Evolutionary conservation across 306 rosid genomes (phyloP), one percentile per base, ranked within the genome.

Genomic region (Gillenia trifoliata): DNA sequence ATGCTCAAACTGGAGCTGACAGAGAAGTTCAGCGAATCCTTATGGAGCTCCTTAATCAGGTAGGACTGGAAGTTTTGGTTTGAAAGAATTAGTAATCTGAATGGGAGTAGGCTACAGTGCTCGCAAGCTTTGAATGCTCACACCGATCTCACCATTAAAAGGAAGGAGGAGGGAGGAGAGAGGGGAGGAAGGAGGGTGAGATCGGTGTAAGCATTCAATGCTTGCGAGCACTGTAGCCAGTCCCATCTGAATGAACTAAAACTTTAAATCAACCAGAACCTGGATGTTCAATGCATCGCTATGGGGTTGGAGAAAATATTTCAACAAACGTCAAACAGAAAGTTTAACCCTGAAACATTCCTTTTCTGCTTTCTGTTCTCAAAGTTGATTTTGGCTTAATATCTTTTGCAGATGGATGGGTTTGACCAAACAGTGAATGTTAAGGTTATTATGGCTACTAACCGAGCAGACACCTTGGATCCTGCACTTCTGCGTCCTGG

Each of bases 1-100:
- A 94, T 86, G 99, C 99, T 66, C 99, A 94, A 87, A 94, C 99
- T 70, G 99, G 97, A 68, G 99, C 97, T 67, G 99, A 94, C 57
- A 87, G 99, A 89, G 99, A 94, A 92, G 99, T 94, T 71, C 99
- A 94, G 80, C 96, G 99, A 75, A 94, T 94, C 60, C 99, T 94
- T 62, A 94, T 94, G 99, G 99, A 94, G 78, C 97, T 94, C 75
- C 83, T 94, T 70, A 94, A 94, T 86, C 99, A 94, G 93, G 99
- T 94, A 82, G 56, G n/a, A 13, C 9, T 22, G 41, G 16, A 8
- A 43, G 4, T 70, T 33, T 41, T 17, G 20, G 25, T 31, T 49
- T 59, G 31, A 29, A 75, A 23, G 49, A 6, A 11, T 23, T 38
- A 12, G 45, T 13, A 11, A 41, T 72, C 41, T 33, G 62, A 31